These are phyloP conservation scores for Lophiotrema nucula DNA, from an alignment of 495 filamentous ascomycete species.

Conservation along the genomic window DNA sequence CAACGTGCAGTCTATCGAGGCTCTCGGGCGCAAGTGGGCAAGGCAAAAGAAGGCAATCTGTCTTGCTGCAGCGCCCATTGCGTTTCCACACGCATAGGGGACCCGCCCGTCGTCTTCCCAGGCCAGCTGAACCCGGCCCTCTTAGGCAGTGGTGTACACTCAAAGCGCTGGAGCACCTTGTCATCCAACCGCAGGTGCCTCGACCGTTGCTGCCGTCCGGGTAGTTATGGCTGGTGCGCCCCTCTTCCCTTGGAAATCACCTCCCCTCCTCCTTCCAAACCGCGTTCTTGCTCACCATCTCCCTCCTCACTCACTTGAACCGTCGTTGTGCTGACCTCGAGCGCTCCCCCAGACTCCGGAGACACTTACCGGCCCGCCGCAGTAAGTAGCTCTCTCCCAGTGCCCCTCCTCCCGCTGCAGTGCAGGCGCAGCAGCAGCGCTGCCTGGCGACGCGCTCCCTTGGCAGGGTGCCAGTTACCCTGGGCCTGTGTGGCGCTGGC, in stretches of 20 bases:
- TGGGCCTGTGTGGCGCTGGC: too few relatives aligned
- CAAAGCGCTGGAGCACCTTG: too few relatives aligned
- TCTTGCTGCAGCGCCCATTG: constrained; percentile 10
- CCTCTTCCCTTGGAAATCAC: background rate
- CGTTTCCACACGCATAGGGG: constrained; percentile 5
- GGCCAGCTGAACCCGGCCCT: too few relatives aligned
- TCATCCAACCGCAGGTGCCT: background rate
- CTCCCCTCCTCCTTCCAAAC: background rate
- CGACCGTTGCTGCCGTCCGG: background rate
- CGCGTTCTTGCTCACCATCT: background rate
- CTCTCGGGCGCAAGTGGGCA: constrained; percentile 17
- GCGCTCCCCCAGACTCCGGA: constrained; percentile 18
- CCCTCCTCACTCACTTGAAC: background rate
- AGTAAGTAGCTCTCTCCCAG: constrained; percentile 15
- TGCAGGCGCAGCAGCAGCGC: too few relatives aligned
- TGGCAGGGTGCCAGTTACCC: too few relatives aligned
- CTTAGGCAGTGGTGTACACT: too few relatives aligned
- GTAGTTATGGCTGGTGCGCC: background rate
- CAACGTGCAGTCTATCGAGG: constrained; percentile 4
- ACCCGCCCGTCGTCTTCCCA: constrained; percentile 11
- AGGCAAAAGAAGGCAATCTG: constrained; percentile 34
- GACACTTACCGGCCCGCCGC: constrained; percentile 30
- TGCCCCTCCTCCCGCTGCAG: background rate
- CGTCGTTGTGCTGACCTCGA: constrained; percentile 10
- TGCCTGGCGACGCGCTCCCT: too few relatives aligned